Percentiles rank a stretch among this genome's conserved stretches.
These are phyloP conservation scores for Endocarpon pusillum DNA, from an alignment of 495 filamentous ascomycete genomes.

Conservation along the genomic window DNA sequence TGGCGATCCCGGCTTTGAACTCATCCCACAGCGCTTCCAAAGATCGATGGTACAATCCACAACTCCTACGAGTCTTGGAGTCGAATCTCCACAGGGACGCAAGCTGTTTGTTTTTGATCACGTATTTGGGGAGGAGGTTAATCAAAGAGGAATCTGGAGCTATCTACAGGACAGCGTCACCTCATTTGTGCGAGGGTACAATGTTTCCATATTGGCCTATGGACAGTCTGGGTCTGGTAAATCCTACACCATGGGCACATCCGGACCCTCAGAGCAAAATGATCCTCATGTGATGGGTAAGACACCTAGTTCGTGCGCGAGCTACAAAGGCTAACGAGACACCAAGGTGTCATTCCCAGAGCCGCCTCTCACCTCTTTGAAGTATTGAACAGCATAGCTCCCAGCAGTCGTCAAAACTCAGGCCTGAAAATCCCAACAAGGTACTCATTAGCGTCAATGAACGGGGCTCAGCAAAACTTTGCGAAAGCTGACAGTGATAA, in stretches of 20 bases:
- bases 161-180: slow-evolving; percentile 81
- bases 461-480: slow-evolving; percentile 29
- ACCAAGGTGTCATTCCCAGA: slow-evolving; percentile 75
- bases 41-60: slow-evolving; percentile 82
- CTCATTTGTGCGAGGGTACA: slow-evolving; percentile 91
- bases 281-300: slow-evolving; percentile 63
- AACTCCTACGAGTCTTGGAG: slow-evolving; percentile 62
- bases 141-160: slow-evolving; percentile 87
- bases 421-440: slow-evolving; percentile 67
- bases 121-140: slow-evolving; percentile 70
- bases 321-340: slow-evolving; percentile 3
- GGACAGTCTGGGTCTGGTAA: slow-evolving; percentile 99
- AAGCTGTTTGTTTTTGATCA: slow-evolving; percentile 94
- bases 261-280: slow-evolving; percentile 69
- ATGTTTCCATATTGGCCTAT: slow-evolving; percentile 95
- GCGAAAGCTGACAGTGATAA: slow-evolving; percentile 41
- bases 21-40: slow-evolving; percentile 91
- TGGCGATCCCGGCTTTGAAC: slow-evolving; percentile 78
- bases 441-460: slow-evolving; percentile 49
- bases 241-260: slow-evolving; percentile 98
- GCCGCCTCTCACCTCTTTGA: slow-evolving; percentile 80
- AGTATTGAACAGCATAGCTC: slow-evolving; percentile 48
- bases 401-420: slow-evolving; percentile 37
- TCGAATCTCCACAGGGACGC: slow-evolving; percentile 80
- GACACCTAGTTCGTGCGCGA: slow-evolving; percentile 1